Evolutionary conservation across 495 filamentous ascomycete genomes (phyloP), one percentile per base, ranked within the genome.

Genomic region (Penicillium bialowiezense): DNA sequence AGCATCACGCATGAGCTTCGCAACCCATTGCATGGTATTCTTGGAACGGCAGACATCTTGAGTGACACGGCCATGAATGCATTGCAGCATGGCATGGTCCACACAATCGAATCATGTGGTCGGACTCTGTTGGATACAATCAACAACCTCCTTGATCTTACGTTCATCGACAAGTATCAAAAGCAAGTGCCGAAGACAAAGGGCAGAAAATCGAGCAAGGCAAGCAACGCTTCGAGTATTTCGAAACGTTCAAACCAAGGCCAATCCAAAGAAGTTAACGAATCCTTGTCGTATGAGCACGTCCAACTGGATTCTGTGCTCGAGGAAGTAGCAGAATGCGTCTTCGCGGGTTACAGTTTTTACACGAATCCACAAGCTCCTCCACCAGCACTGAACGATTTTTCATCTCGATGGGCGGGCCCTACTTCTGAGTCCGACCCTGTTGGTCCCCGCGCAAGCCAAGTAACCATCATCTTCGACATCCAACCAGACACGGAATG

Each of bases 1-100:
- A 85, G 79, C 31, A 82, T 90, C 20, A 83, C 80, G 2, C 86
- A 90, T 52, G 86, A 90, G 54, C 69, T 89, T 12, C 73, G 86
- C 10, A 83, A 73, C 3, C 86, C 86, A 1, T 59, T 90, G 12
- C 83, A 88, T 56, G 84, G 83, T 1, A 83, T 87, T 34, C 50
- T 87, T 0, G 81, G 79, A 0, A 81, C 74, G 40, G 73, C 78
- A 6, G 84, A 89, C 52, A 75, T 90, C 44, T 59, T 90, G 6
- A 63, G 60, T 35, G 82, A 84, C 23, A 80, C 76, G 3, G 65
- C 74, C 13, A 68, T 81, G 44, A 76, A 82, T 48, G 66, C 65
- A 9, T 70, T 78, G 28, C 80, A 84, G 43, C 70, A 69, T 33
- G 77, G 76, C 18, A 79, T 85, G 58, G 72, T 86, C 0, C 73